These are phyloP conservation scores for Nakaseomyces uthaithaninus DNA, from an alignment of 1,139 yeast genomes.

Conservation along the genomic window DNA sequence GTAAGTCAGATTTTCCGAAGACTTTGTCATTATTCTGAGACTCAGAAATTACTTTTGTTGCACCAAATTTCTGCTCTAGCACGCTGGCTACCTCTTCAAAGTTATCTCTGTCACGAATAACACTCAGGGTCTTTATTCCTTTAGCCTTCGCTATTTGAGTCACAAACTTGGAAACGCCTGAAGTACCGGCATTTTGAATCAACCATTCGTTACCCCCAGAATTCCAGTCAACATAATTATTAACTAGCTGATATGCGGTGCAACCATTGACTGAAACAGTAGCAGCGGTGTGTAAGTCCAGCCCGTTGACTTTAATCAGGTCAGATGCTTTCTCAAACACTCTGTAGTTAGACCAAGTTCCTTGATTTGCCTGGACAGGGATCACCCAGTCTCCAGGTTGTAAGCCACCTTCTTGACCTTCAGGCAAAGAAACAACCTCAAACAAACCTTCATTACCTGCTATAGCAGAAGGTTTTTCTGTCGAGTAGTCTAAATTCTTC, in stretches of 20 bases:
- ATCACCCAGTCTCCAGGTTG: conserved; percentile 82
- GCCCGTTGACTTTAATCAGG: conserved; percentile 43
- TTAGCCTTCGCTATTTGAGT: conserved; percentile 73
- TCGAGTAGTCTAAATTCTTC: conserved; percentile 46
- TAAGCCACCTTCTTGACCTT: conserved; percentile 38
- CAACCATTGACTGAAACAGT: conserved; percentile 87
- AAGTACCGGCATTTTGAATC: conserved; percentile 92
- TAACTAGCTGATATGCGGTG: conserved; percentile 85
- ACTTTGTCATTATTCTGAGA: conserved; percentile 65
- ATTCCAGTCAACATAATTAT: conserved; percentile 52
- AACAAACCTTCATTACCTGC: conserved; percentile 94
- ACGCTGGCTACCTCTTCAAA: conserved; percentile 42
- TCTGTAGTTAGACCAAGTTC: conserved; percentile 92
- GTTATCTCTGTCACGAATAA: conserved; percentile 77
- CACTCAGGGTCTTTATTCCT: conserved; percentile 78
- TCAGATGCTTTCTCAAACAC: conserved; percentile 41
- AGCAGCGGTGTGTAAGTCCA: conserved; percentile 54
- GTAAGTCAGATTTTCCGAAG: conserved; percentile 52
- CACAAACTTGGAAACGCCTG: conserved; percentile 93
- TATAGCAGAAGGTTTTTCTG: conserved; percentile 58
- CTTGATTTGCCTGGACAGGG: conserved; percentile 75
- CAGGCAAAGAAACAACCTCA: conserved; percentile 71
- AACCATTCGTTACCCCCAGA: conserved; percentile 72
- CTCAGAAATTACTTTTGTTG: conserved; percentile 85
- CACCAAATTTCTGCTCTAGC: conserved; percentile 66